Base-by-base conservation (phyloP, 31 red algal genomes). In the Pterothamnion heteromorphum region DNA sequence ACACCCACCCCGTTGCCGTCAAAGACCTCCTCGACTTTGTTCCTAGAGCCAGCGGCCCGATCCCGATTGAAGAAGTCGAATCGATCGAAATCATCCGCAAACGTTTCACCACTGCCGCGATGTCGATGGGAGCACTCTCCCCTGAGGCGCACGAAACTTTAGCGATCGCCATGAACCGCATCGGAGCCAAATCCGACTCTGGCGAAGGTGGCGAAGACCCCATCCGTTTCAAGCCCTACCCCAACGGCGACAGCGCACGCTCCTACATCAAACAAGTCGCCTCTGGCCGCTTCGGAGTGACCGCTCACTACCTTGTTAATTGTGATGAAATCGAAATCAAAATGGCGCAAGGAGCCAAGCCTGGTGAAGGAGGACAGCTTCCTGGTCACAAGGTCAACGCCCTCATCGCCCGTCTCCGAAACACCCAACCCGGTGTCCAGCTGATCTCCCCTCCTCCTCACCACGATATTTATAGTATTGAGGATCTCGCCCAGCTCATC, bases 361-460 rank as follows among this genome's bases (percentile, higher is more conserved):
- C 85, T 18, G 85, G 85, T 43, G 85, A 88, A 88, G 85, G 85
- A n/a, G 85, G 85, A 14, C 85, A 88, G 33, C 36, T 88, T 22
- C 85, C 85, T 4, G 85, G 85, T 58, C 21, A 43, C 21, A 88
- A 88, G 36, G 85, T 88, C 5, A 58, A 18, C 58, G 34, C 22
- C 18, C 58, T 64, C 33, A 88, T 88, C 58, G 85, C 85, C 21
- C 18, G 85, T 18, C 36, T 88, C 21, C 24, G 85, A 57, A 26
- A 43, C 9, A 30, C 36, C 58, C 43, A 88, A 39, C 33, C 85
- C 21, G 85, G 85, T 20, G 85, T 88, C 14, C 43, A 31, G 9
- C 58, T 88, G 85, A 88, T 88, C 14, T 88, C 85, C n/a, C 85
- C 85, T 88, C 85, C 85, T 30, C 85, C 85, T 57, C 85, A 88